phyloP scores from a whole-genome alignment of 2,329 filamentous ascomycete species.

The Ascomycota sp. region DNA sequence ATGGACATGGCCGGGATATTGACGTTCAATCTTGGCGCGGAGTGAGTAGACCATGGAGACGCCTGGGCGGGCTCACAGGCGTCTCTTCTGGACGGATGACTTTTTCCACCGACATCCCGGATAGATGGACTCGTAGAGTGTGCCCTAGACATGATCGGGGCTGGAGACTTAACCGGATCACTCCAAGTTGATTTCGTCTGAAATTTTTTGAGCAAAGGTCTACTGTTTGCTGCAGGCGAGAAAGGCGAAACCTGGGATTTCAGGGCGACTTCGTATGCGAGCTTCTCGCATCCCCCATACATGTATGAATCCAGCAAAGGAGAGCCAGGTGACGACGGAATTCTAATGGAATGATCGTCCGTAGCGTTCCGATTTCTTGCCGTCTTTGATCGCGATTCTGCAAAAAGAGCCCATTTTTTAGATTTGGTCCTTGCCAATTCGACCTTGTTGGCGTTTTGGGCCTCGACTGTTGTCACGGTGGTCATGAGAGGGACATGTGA shows the following conservation, averaged over 20 bases:
- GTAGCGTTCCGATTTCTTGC: constrained; percentile 1
- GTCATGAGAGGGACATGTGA: constrained; percentile 7
- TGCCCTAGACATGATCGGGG: too few species aligned
- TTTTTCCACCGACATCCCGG: neutral
- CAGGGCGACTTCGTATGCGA: too few species aligned
- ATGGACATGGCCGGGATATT: constrained; percentile 61
- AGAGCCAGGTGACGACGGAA: neutral
- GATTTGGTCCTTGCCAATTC: constrained; percentile 20
- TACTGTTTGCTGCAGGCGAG: neutral
- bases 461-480: constrained; percentile 6
- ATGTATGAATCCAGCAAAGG: neutral
- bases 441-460: constrained; percentile 5
- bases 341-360: neutral
- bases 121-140: neutral
- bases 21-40: constrained; percentile 32
- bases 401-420: constrained; percentile 37
- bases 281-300: too few species aligned
- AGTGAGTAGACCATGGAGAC: neutral
- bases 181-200: too few species aligned
- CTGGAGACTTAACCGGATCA: too few species aligned
- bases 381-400: constrained; percentile 16
- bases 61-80: neutral
- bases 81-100: neutral
- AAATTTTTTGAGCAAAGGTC: neutral
- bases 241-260: too few species aligned